phyloP scores from a whole-genome alignment of 2,329 filamentous ascomycete species.

The Fulvia fulva region DNA sequence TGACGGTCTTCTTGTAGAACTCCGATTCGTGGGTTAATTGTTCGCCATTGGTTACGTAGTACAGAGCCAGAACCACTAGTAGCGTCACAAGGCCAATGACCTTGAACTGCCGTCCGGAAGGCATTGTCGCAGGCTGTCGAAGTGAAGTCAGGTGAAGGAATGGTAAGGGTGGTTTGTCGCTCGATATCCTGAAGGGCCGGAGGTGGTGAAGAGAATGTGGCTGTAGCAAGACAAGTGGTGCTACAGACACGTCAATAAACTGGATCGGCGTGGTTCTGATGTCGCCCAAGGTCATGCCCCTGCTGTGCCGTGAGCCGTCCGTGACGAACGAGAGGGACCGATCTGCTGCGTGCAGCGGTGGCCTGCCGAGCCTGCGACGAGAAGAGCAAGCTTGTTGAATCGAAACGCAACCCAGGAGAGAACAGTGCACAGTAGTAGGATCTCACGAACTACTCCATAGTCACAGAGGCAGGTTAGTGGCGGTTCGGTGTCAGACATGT shows the following conservation, averaged over 20 bases:
- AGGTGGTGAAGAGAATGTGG: not conserved
- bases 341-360: not conserved
- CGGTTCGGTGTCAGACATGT: not conserved
- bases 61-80: slow-evolving; percentile 60
- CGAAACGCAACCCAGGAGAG: too few species aligned
- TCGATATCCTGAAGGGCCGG: not conserved
- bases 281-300: not conserved
- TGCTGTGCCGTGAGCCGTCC: not conserved
- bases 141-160: not conserved
- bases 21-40: slow-evolving; percentile 50
- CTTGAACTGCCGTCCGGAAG: slow-evolving; percentile 66
- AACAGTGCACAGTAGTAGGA: too few species aligned
- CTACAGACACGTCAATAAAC: not conserved
- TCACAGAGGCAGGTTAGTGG: not conserved
- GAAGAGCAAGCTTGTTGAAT: not conserved
- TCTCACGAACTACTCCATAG: not conserved
- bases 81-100: slow-evolving; percentile 62
- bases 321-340: not conserved
- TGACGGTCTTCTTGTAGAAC: slow-evolving; percentile 55
- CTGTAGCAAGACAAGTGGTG: not conserved
- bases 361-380: too few species aligned
- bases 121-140: slow-evolving; percentile 48
- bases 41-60: slow-evolving; percentile 68
- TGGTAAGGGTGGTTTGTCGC: not conserved
- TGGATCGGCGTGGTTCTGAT: not conserved